phyloP scores from a whole-genome alignment of 179 eudicot species.

The Patellifolia procumbens region DNA sequence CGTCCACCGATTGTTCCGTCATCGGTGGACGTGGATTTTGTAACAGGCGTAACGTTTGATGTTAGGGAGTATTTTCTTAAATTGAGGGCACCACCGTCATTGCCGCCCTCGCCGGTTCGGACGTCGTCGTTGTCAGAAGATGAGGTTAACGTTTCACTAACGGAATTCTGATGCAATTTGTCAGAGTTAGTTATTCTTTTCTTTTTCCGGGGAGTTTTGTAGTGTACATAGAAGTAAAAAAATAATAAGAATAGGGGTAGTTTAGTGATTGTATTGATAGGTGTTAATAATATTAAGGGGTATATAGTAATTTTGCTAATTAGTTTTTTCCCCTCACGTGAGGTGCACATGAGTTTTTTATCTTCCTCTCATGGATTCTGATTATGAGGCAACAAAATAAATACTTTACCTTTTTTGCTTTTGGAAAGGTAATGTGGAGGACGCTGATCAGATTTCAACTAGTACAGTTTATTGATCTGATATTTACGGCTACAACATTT shows the following conservation, averaged over 20 bases:
- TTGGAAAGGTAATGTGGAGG: too few species aligned
- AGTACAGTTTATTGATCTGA: too few species aligned
- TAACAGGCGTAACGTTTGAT: slow-evolving; percentile 35
- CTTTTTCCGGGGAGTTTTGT: background rate
- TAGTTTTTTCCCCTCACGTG: slow-evolving; percentile 24
- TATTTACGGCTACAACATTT: too few species aligned
- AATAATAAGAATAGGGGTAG: slow-evolving; percentile 27
- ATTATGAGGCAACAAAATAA: slow-evolving; percentile 3
- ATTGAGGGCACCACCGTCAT: slow-evolving; percentile 34
- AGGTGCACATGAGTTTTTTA: slow-evolving; percentile 20
- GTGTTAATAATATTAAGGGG: slow-evolving; percentile 18
- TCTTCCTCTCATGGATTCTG: slow-evolving; percentile 4
- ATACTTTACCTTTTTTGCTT: background rate
- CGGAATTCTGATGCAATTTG: slow-evolving; percentile 59
- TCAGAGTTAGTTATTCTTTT: slow-evolving; percentile 8
- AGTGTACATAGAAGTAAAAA: slow-evolving; percentile 13
- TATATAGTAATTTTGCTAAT: slow-evolving; percentile 14
- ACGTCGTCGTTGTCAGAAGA: slow-evolving; percentile 37
- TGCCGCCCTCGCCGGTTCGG: slow-evolving; percentile 32
- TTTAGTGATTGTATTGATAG: slow-evolving; percentile 14
- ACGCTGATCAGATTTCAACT: too few species aligned
- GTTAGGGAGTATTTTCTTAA: slow-evolving; percentile 56
- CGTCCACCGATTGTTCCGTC: slow-evolving; percentile 79
- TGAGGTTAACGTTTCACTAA: slow-evolving; percentile 37
- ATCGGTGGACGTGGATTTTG: slow-evolving; percentile 11